phyloP scores from a whole-genome alignment of 2,329 filamentous ascomycete genomes.

The Laburnicola sp. region DNA sequence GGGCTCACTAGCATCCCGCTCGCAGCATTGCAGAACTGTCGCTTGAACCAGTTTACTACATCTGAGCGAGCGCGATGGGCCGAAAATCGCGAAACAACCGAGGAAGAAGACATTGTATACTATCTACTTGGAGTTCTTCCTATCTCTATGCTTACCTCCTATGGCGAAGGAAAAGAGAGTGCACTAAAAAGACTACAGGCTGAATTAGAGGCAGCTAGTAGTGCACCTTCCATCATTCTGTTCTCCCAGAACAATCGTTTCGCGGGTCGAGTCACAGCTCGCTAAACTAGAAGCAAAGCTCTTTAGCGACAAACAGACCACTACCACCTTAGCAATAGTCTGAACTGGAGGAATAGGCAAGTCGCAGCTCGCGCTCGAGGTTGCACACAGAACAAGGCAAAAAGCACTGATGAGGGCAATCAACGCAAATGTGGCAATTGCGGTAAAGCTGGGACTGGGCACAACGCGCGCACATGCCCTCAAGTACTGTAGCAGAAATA shows the following conservation, averaged over 20 bases:
- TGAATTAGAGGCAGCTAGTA: constrained; percentile 14
- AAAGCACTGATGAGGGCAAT: too few species aligned
- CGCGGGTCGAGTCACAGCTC: constrained; percentile 28
- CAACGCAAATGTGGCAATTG: too few species aligned
- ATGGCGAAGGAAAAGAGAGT: constrained; percentile 26
- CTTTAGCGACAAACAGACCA: too few species aligned
- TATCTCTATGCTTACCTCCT: constrained; percentile 19
- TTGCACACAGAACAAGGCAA: too few species aligned
- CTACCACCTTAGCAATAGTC: too few species aligned
- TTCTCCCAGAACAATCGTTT: constrained; percentile 31
- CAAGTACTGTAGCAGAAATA: too few species aligned
- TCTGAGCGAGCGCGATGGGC: constrained; percentile 18
- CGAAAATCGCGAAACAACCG: constrained; percentile 14
- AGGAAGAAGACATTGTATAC: constrained; percentile 21
- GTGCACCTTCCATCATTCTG: constrained; percentile 26
- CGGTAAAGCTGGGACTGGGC: too few species aligned
- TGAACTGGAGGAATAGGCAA: too few species aligned
- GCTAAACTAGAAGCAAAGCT: too few species aligned
- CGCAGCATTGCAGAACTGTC: constrained; percentile 10
- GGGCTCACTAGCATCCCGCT: constrained; percentile 16
- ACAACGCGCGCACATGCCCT: too few species aligned
- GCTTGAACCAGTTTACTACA: constrained; percentile 15
- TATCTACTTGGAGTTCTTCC: constrained; percentile 25
- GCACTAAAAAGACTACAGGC: constrained; percentile 17
- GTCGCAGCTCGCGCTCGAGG: too few species aligned